Base-by-base conservation (phyloP, 306 rosid genomes). In the Senna siamea region DNA sequence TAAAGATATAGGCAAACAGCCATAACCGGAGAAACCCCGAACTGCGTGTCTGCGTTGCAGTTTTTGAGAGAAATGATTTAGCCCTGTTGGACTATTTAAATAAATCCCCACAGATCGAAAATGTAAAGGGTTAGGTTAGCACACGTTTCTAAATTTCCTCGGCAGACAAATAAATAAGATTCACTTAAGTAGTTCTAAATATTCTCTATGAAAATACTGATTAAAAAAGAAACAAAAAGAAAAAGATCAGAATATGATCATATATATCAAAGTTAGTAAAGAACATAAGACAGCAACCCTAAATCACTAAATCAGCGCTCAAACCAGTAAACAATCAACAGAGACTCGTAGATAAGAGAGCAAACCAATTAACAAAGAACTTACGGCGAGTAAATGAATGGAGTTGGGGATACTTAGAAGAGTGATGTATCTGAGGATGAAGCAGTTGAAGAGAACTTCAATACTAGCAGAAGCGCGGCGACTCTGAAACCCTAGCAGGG, bases 401-500 rank as follows among this genome's bases (percentile, higher is more conserved):
- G 83, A 85, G 70, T 76, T 81, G 80, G 78, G 20, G 46, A 54
- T 37, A 37, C 67, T 13, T 53, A 38, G 44, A 50, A 2, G 55
- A 73, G 56, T 40, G 78, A 64, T 17, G 53, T 15, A 59, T 40
- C 55, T 44, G 63, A 72, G 14, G 64, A 65, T 30, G 28, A 22
- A 11, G 68, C 44, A 78, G 78, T 72, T 53, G 79, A 30, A 26
- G 53, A 28, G 14, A 57, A 73, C 51, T 51, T 41, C 40, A 23
- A 55, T 0, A 15, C 0, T 6, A 59, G 63, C 14, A 40, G 80
- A 46, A 69, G 82, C 80, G 91, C 89, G 89, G 89, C 90, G 80
- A 88, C 80, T 85, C 84, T 74, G 92, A 84, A 90, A 90, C 96
- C 96, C 96, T 90, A 90, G 92, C 83, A 87, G 92, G 84, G 95